Evolutionary conservation across 257 asterid species (phyloP).

Genomic region (Ligustrum vulgare): DNA sequence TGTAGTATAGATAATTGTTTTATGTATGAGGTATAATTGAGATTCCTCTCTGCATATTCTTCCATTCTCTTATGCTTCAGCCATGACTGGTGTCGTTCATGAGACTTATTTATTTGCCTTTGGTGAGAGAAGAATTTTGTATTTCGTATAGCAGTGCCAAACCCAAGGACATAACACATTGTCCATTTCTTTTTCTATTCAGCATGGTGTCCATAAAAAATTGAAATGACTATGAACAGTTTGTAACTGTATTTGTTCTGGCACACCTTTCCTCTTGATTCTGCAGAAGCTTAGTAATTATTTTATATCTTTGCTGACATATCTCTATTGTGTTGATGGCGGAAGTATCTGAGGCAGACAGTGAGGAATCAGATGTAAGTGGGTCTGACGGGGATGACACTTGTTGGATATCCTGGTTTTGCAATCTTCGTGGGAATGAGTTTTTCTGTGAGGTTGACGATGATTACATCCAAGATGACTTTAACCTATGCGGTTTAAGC

Average conservation of each 20-base stretch:
- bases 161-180: neutral
- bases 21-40: neutral
- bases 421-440: conserved; percentile 61
- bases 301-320: neutral
- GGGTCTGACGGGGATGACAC: conserved; percentile 62
- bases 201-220: neutral
- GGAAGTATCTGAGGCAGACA: conserved; percentile 62
- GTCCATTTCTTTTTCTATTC: neutral
- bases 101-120: neutral
- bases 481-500: conserved; percentile 60
- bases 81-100: neutral
- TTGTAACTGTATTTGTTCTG: neutral
- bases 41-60: neutral
- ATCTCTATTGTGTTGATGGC: conserved; percentile 26
- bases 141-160: neutral
- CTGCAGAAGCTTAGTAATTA: neutral
- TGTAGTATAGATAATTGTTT: neutral
- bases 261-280: neutral
- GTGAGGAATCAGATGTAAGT: conserved; percentile 57
- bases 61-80: neutral
- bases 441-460: conserved; percentile 61
- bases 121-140: neutral
- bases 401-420: conserved; percentile 63
- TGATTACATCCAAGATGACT: conserved; percentile 63
- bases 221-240: neutral